Evolutionary conservation across 352 stramenopile species (phyloP), one percentile per base, ranked within the genome.

Genomic region (Blastocystis sp.): DNA sequence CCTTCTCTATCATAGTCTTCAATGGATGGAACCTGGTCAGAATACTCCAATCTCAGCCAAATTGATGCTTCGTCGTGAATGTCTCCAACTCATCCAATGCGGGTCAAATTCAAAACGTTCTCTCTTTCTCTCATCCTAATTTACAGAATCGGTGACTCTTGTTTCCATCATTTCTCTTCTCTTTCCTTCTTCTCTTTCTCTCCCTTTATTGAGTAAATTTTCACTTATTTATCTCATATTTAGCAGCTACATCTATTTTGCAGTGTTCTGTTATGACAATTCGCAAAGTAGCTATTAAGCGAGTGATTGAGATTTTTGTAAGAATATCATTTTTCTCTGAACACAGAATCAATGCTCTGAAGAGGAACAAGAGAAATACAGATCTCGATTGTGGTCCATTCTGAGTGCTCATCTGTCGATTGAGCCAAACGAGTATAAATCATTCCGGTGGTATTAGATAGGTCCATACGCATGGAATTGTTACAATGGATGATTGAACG

Each of bases 81-180:
- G 70, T 35, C 33, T 81, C n/a, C 70, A 62, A n/a, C 30, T 81
- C 9, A 56, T 81, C n/a, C 70, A 81, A 54, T 81, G 17, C n/a
- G 42, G 70, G 11, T 24, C 44, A 17, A 81, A 13, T 44, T 30
- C 70, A n/a, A 27, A 51, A 33, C 42, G 70, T 81, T n/a, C 11
- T 11, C 60, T 64, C 51, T 19, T 40, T 35, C 0, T 11, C 11
- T 2, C 13, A 4, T 44, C 24, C 17, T 33, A 37, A 22, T 27
- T 6, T 3, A 9, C 37, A 81, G 70, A 81, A 64, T 19, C 44
- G 9, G 44, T 33, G 22, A 51, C 37, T 15, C 5, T 64, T 0
- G 17, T 81, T 44, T 11, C 33, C 19, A 27, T 81, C 40, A n/a
- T 60, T 27, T 2, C 44, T 4, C n/a, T 64, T 35, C 70, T 81